These are phyloP conservation scores for Mortierella sp. DNA, from an alignment of 371 early-diverging fungal genomes.

Conservation along the genomic window DNA sequence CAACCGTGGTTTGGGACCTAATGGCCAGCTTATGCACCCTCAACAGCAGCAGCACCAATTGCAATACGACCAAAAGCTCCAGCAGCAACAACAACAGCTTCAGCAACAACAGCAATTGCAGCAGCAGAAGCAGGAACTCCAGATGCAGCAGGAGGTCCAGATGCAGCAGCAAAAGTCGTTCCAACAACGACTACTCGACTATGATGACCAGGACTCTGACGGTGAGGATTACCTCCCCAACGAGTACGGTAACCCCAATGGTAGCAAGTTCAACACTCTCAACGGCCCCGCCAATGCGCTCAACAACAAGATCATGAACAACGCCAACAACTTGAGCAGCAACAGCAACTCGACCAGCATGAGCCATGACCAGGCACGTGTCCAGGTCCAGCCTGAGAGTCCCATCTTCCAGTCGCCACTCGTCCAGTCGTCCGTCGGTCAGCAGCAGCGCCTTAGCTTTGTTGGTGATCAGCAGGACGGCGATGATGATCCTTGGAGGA, in stretches of 20 bases:
- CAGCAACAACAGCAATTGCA: conserved; percentile 16
- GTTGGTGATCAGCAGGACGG: conserved; percentile 30
- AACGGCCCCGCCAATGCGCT: not conserved
- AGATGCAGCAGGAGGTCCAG: conserved; percentile 1
- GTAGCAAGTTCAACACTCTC: not conserved
- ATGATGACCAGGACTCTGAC: conserved; percentile 54
- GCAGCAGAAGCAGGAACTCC: conserved; percentile 8
- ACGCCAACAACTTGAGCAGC: not conserved
- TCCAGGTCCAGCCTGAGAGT: conserved; percentile 15
- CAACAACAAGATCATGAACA: conserved; percentile 21
- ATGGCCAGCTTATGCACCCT: conserved; percentile 34
- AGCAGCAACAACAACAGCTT: conserved; percentile 6
- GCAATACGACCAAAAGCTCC: conserved; percentile 15
- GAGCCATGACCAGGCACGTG: conserved; percentile 6
- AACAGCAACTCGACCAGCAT: conserved; percentile 8
- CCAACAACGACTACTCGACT: conserved; percentile 42
- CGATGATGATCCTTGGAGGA: conserved; percentile 56
- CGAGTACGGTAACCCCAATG: conserved; percentile 20
- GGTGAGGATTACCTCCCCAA: conserved; percentile 37
- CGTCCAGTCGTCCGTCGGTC: not conserved
- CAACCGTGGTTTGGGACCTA: conserved; percentile 34
- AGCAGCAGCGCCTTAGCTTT: conserved; percentile 48
- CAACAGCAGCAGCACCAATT: conserved; percentile 35
- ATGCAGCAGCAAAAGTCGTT: conserved; percentile 25
- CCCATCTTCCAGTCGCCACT: conserved; percentile 25